phyloP scores from a whole-genome alignment of 305 asterid genomes.

The Fraxinus angustifolia region DNA sequence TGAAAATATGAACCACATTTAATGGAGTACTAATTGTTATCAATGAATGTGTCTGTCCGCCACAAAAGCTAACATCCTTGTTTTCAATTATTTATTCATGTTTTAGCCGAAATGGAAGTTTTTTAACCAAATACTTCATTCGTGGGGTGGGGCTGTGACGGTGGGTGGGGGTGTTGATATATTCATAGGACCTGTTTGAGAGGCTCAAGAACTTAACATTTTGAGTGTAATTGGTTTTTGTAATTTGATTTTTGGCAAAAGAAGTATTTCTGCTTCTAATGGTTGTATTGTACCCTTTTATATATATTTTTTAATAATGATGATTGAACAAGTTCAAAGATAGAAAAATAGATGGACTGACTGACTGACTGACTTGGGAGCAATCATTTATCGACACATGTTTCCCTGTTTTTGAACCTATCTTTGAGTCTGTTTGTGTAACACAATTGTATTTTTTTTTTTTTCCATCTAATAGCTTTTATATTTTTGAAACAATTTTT shows the following conservation, averaged over 20 bases:
- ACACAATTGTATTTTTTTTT: no score
- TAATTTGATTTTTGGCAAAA: not conserved
- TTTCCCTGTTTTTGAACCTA: no score
- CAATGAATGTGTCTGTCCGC: not conserved
- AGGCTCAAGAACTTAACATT: not conserved
- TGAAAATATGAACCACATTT: not conserved
- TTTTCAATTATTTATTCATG: no score
- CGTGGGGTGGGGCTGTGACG: not conserved
- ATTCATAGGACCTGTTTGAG: not conserved
- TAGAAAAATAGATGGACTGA: no score
- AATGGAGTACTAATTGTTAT: not conserved
- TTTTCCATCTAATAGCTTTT: not conserved
- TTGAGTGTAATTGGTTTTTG: not conserved
- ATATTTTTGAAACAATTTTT: not conserved
- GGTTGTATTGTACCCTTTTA: not conserved
- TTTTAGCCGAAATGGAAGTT: not conserved
- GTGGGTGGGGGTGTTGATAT: not conserved
- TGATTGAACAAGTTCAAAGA: no score
- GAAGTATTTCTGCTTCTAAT: not conserved
- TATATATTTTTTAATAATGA: no score
- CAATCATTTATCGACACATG: no score
- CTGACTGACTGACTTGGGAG: no score
- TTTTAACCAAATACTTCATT: no score
- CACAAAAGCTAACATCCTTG: not conserved
- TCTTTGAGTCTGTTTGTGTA: no score